Percentiles rank a stretch among this genome's conserved stretches.
Evolutionary conservation across 1,139 yeast species (phyloP).

Genomic region (Protomyces inundatus): DNA sequence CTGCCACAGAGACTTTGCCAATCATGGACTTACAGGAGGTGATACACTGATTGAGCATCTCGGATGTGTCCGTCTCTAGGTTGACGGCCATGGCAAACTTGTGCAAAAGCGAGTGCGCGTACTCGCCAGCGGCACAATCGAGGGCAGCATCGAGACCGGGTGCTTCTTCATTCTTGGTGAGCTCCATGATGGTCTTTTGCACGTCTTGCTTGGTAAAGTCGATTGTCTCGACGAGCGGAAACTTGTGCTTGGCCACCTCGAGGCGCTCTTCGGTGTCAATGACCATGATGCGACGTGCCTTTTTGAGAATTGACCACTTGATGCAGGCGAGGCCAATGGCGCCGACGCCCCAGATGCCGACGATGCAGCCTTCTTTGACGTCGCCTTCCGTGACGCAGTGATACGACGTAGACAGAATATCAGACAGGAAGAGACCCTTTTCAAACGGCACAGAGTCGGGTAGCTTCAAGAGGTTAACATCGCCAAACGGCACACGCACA

Average conservation of each 20-base stretch:
- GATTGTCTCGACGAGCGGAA: constrained; percentile 22
- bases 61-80: constrained; percentile 29
- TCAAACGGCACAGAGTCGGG: constrained; percentile 29
- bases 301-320: constrained; percentile 25
- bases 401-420: constrained; percentile 27
- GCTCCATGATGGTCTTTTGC: constrained; percentile 13
- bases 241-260: constrained; percentile 18
- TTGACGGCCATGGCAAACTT: constrained; percentile 26
- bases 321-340: constrained; percentile 42
- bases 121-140: constrained; percentile 28
- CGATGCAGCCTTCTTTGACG: constrained; percentile 42
- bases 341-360: constrained; percentile 46
- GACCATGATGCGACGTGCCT: constrained; percentile 27
- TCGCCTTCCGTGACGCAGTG: constrained; percentile 26
- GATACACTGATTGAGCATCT: constrained; percentile 26
- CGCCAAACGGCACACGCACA: constrained; percentile 46
- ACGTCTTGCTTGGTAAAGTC: constrained; percentile 25
- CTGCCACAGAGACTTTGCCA: constrained; percentile 1
- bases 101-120: constrained; percentile 24
- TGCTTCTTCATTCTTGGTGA: constrained; percentile 14
- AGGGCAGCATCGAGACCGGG: constrained; percentile 27
- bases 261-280: constrained; percentile 27
- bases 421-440: constrained; percentile 28
- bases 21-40: constrained; percentile 23
- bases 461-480: constrained; percentile 26